phyloP scores from a whole-genome alignment of 2,329 filamentous ascomycete genomes.

The Aurifilum marmelostoma region DNA sequence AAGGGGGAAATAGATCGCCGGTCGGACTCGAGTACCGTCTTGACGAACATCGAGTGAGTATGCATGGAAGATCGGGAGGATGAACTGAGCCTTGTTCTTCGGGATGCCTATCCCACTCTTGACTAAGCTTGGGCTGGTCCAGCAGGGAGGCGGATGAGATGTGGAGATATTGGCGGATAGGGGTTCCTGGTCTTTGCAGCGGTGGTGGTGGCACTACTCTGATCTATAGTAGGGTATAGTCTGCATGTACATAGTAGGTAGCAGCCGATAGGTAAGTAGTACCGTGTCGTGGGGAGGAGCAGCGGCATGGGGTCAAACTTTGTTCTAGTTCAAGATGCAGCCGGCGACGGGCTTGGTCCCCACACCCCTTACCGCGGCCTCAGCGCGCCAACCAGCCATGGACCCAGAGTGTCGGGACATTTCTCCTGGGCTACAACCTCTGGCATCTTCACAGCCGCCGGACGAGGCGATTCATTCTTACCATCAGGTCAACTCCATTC shows the following conservation, averaged over 20 bases:
- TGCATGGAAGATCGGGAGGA: neutral
- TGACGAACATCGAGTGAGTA: neutral
- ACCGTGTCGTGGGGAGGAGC: neutral
- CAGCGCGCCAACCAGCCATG: neutral
- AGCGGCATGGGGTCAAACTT: neutral
- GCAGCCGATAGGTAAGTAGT: neutral
- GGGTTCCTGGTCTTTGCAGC: constrained; percentile 13
- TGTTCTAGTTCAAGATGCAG: neutral
- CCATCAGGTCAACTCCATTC: neutral
- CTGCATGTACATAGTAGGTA: neutral
- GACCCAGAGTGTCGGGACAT: neutral
- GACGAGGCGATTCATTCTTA: neutral
- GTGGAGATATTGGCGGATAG: constrained; percentile 16
- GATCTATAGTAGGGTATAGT: neutral
- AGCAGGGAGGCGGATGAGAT: neutral
- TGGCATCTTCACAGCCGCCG: neutral
- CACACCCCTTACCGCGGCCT: constrained; percentile 6
- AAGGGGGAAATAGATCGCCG: neutral
- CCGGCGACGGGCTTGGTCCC: constrained; percentile 11
- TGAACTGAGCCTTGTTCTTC: neutral
- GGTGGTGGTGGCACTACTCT: constrained; percentile 10
- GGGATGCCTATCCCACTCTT: neutral
- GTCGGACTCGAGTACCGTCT: neutral
- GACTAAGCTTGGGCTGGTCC: neutral
- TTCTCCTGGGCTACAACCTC: neutral